Evolutionary conservation across 1,139 yeast species (phyloP), one percentile per base, ranked within the genome.

Genomic region (Pichia sp.): DNA sequence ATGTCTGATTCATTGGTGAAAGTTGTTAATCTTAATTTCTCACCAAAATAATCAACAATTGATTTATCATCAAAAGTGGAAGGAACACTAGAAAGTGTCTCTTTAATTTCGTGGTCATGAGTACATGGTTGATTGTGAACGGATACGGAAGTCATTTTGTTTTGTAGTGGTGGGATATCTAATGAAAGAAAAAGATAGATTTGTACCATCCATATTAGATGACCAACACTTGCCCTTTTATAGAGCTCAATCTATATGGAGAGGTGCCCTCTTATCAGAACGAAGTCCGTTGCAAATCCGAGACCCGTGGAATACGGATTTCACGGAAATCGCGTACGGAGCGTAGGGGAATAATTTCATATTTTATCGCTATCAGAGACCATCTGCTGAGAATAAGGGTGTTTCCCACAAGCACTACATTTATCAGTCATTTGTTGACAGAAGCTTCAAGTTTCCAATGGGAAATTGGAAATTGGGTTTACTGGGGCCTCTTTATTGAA

Each of bases 1-100:
- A 77, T 63, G 30, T 74, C 74, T 9, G 73, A 66, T 58, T 79
- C 84, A 49, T 73, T 72, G 2, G 81, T 70, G 58, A 75, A 76
- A 1, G 84, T 79, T 13, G 84, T 73, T 49, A 80, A 65, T 29
- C 72, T 69, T 42, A 75, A 64, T 42, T 70, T 68, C 18, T 63
- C 58, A 19, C 70, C 71, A 53, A 62, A 68, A 34, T 62, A 57
- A 19, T 68, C 67, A n/a, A 63, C 63, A 29, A 67, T 57, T 3
- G 67, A 55, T 18, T 58, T 43, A 25, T 60, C 58, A 31, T 58
- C 49, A 4, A 29, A 28, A 2, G 33, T 28, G 18, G 59, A 57
- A 16, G 48, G 22, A 34, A 42, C 27, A 11, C 46, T 19, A 29
- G 46, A 30, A 9, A n/a, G 30, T 1, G 33, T 50, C 48, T 68